Evolutionary conservation across 2,329 filamentous ascomycete genomes (phyloP).

Genomic region (Penicillium polonicum): DNA sequence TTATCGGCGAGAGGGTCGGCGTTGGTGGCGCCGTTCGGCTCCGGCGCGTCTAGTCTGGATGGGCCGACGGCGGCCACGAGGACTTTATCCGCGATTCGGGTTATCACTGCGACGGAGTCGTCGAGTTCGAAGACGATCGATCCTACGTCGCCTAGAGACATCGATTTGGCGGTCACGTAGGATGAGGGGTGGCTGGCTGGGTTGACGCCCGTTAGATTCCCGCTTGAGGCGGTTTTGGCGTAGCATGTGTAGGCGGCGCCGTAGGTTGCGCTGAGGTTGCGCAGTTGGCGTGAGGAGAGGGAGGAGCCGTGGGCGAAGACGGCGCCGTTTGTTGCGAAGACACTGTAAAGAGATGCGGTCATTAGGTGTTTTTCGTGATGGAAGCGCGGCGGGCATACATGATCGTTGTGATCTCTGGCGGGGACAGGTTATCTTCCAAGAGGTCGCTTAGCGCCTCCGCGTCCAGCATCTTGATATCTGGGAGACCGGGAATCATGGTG

Average conservation of each 20-base stretch:
- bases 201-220: conserved; percentile 45
- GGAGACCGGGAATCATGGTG: conserved; percentile 43
- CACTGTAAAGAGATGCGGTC: conserved; percentile 23
- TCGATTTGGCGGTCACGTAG: conserved; percentile 43
- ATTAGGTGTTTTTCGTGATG: neutral
- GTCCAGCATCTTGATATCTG: conserved; percentile 46
- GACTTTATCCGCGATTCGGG: conserved; percentile 44
- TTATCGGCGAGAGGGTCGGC: conserved; percentile 9
- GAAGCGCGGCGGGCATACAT: conserved; percentile 28
- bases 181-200: conserved; percentile 45
- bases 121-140: conserved; percentile 46
- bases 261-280: conserved; percentile 45
- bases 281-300: conserved; percentile 41
- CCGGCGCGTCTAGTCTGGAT: conserved; percentile 24
- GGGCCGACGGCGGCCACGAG: conserved; percentile 44
- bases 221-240: conserved; percentile 41
- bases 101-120: conserved; percentile 43
- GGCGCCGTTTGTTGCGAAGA: conserved; percentile 46
- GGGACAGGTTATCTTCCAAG: conserved; percentile 44
- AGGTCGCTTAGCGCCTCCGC: conserved; percentile 43
- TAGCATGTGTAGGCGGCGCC: conserved; percentile 46
- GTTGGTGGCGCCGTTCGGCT: neutral
- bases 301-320: conserved; percentile 45
- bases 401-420: conserved; percentile 46
- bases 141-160: conserved; percentile 44